A percentile compares a stretch with the other conserved stretches of the same genome.
Evolutionary conservation across 2,329 filamentous ascomycete genomes (phyloP).

Genomic region (Cylindrodendrum hubeiense): DNA sequence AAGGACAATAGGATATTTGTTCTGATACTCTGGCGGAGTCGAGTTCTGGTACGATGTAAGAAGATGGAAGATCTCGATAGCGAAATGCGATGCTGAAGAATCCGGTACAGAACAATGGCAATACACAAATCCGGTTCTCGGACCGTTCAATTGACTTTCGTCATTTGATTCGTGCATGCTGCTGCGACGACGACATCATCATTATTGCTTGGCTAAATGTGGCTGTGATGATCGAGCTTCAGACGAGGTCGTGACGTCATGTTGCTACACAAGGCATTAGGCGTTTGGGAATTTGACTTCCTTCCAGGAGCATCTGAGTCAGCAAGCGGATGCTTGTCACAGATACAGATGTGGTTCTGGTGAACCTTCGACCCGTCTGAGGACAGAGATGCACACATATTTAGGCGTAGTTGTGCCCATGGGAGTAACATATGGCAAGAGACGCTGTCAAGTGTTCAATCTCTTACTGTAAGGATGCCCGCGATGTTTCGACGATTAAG

Average conservation of each 20-base stretch:
- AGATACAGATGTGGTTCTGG: not conserved
- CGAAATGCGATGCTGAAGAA: not conserved
- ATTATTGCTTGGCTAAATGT: conserved; percentile 19
- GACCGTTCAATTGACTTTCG: conserved; percentile 10
- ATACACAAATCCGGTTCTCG: conserved; percentile 3
- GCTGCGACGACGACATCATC: conserved; percentile 43
- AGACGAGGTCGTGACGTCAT: conserved; percentile 42
- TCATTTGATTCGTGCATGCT: conserved; percentile 9
- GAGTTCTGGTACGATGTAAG: not conserved
- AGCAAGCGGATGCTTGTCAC: not conserved
- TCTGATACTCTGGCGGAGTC: not conserved
- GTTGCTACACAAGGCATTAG: conserved; percentile 19
- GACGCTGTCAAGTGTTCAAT: not conserved
- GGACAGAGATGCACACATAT: not conserved
- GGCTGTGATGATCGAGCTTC: conserved; percentile 23
- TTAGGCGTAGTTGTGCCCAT: not conserved
- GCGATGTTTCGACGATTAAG: not conserved
- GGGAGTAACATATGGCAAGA: not conserved
- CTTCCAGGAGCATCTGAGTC: not conserved
- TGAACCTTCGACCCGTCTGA: not conserved
- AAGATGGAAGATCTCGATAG: not conserved
- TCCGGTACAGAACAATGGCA: not conserved
- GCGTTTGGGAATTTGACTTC: not conserved
- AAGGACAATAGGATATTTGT: not conserved
- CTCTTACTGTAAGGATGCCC: not conserved